These are phyloP conservation scores for Umbelopsis isabellina DNA, from an alignment of 192 early-diverging fungal species.

Conservation along the genomic window DNA sequence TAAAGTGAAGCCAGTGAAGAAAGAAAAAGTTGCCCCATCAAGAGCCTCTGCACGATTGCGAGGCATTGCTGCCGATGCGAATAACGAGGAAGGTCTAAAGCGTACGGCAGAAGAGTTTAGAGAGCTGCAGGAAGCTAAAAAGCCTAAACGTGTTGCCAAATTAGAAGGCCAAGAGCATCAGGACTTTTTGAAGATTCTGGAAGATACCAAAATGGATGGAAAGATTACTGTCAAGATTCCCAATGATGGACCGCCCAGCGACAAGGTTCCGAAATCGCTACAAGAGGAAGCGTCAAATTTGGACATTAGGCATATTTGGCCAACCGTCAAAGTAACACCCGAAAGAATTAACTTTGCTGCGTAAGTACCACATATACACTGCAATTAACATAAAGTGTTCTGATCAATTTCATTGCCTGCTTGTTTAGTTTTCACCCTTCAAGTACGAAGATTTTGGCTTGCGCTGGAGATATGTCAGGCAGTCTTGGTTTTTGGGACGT, in stretches of 20 bases:
- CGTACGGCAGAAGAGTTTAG: background rate
- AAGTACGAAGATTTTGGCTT: conserved; percentile 52
- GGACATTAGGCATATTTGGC: conserved; percentile 46
- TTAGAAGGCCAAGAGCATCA: conserved; percentile 21
- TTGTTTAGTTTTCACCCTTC: conserved; percentile 58
- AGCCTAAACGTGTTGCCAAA: conserved; percentile 13
- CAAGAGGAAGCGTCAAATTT: conserved; percentile 33
- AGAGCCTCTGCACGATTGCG: conserved; percentile 29
- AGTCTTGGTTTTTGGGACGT: conserved; percentile 65
- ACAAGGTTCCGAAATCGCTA: conserved; percentile 13
- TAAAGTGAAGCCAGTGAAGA: conserved; percentile 17
- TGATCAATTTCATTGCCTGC: background rate
- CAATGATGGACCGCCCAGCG: conserved; percentile 13
- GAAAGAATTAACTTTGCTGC: conserved; percentile 46
- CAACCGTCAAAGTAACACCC: conserved; percentile 54
- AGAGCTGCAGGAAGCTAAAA: background rate
- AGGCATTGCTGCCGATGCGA: background rate
- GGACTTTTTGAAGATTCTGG: conserved; percentile 19
- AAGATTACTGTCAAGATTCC: background rate
- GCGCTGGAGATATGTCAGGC: conserved; percentile 53
- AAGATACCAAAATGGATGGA: conserved; percentile 13
- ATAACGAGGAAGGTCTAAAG: background rate
- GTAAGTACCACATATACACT: conserved; percentile 14
- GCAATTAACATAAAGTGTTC: no score
- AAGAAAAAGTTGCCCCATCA: background rate